Evolutionary conservation across 306 rosid genomes (phyloP).

Genomic region (Pueraria montana): DNA sequence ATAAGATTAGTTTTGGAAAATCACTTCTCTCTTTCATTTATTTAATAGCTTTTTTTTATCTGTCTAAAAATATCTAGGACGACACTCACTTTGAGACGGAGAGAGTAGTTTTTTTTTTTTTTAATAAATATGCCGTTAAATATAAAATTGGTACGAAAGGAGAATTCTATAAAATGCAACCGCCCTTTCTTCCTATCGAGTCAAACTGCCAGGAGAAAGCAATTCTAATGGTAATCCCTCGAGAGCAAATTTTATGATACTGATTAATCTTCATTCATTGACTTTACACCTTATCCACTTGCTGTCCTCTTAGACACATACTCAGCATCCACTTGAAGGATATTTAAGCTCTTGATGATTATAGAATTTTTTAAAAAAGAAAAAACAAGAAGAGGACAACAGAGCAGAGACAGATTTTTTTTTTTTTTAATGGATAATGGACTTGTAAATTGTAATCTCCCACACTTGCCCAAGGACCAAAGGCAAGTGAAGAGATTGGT

Average conservation of each 20-base stretch:
- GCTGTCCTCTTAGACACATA: not conserved
- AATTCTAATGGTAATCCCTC: not conserved
- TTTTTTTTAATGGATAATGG: slow-evolving; percentile 5
- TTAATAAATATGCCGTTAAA: too few relatives aligned
- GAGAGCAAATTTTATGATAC: not conserved
- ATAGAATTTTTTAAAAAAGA: not conserved
- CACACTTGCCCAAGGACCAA: not conserved
- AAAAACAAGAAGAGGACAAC: not conserved
- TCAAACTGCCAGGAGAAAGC: not conserved
- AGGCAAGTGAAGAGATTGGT: slow-evolving; percentile 4
- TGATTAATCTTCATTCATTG: not conserved
- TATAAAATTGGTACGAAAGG: too few relatives aligned
- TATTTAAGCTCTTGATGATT: not conserved
- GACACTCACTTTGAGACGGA: too few relatives aligned
- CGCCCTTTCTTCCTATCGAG: too few relatives aligned
- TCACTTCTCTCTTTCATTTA: too few relatives aligned
- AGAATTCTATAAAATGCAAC: too few relatives aligned
- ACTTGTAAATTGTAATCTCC: not conserved
- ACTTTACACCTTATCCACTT: slow-evolving; percentile 31
- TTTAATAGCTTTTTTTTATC: too few relatives aligned
- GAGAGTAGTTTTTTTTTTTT: too few relatives aligned
- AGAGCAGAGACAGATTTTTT: not conserved
- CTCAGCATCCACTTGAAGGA: slow-evolving; percentile 40
- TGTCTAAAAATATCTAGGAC: too few relatives aligned
- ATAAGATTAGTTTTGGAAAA: too few relatives aligned